A percentile compares a stretch with the other conserved stretches of the same genome.
These are phyloP conservation scores for Astrephomene gubernaculifera DNA, from an alignment of 139 green algal genomes.

Conservation along the genomic window DNA sequence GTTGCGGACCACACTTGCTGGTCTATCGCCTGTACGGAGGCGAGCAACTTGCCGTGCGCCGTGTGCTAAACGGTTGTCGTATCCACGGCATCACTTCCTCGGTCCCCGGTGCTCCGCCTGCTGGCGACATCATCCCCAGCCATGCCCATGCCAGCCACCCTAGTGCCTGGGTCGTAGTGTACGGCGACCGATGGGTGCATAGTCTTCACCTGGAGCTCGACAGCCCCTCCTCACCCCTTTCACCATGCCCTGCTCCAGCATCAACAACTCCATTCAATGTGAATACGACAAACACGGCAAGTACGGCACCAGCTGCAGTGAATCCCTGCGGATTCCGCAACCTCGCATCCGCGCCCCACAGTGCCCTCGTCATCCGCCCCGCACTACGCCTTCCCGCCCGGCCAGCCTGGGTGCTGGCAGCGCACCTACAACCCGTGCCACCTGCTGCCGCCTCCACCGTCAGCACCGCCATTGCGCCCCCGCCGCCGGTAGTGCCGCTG, in stretches of 20 bases:
- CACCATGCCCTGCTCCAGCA: too few relatives aligned
- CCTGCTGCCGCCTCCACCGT: neutral
- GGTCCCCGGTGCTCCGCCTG: neutral
- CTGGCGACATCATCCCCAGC: neutral
- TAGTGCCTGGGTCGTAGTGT: constrained; percentile 1
- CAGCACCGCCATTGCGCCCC: neutral
- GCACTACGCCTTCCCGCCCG: neutral
- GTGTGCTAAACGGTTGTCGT: neutral
- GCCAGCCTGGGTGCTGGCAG: constrained; percentile 12
- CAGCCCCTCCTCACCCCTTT: too few relatives aligned
- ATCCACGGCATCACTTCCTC: constrained; percentile 13
- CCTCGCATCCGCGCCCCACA: too few relatives aligned
- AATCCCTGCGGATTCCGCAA: too few relatives aligned
- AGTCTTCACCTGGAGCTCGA: neutral
- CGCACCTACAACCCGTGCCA: neutral
- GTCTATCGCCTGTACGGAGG: neutral
- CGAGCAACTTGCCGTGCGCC: neutral
- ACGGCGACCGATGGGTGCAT: constrained; percentile 35
- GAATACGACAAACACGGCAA: too few relatives aligned
- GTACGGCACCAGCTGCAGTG: too few relatives aligned
- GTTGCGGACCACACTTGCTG: constrained; percentile 11
- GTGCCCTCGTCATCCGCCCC: too few relatives aligned
- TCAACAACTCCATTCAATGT: too few relatives aligned
- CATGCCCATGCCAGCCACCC: neutral
- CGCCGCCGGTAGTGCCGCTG: neutral